A percentile compares a stretch with the other conserved stretches of the same genome.
phyloP scores from a whole-genome alignment of 2,329 filamentous ascomycete species.

The Fusarium neocosmosporiellum region DNA sequence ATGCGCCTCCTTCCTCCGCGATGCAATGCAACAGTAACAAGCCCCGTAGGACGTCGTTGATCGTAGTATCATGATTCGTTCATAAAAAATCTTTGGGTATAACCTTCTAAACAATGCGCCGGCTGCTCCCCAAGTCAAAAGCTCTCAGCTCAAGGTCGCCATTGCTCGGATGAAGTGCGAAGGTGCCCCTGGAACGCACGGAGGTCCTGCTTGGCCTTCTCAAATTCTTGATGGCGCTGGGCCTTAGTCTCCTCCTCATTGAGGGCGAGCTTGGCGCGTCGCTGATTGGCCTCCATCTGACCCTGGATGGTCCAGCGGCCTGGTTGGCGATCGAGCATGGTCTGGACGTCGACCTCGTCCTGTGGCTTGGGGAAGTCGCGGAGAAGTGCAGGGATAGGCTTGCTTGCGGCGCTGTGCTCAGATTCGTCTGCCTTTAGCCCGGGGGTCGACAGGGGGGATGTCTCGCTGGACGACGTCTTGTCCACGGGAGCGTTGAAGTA shows the following conservation, averaged over 20 bases:
- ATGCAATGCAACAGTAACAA: constrained; percentile 9
- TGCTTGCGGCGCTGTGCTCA: constrained; percentile 22
- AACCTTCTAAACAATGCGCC: constrained; percentile 32
- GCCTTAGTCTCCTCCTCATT: constrained; percentile 47
- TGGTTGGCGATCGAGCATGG: constrained; percentile 57
- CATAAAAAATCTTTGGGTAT: constrained; percentile 35
- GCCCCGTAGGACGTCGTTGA: constrained; percentile 23
- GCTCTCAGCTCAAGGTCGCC: constrained; percentile 9
- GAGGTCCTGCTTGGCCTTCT: constrained; percentile 60
- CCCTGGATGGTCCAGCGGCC: constrained; percentile 55
- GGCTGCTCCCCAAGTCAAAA: constrained; percentile 8
- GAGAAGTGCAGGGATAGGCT: constrained; percentile 50
- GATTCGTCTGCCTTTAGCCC: constrained; percentile 26
- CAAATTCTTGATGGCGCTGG: constrained; percentile 54
- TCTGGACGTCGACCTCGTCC: constrained; percentile 53
- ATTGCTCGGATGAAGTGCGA: constrained; percentile 5
- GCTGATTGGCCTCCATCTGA: constrained; percentile 48
- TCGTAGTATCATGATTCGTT: constrained; percentile 40
- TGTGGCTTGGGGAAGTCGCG: constrained; percentile 56
- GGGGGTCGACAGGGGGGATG: constrained; percentile 38
- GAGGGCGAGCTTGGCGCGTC: constrained; percentile 36
- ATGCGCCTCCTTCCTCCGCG: not conserved
- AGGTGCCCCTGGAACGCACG: constrained; percentile 51
- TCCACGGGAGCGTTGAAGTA: constrained; percentile 32
- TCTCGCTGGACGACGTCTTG: constrained; percentile 37